Evolutionary conservation across 768 basidiomycete species (phyloP), one percentile per base, ranked within the genome.

Genomic region (Collybiopsis luxurians): DNA sequence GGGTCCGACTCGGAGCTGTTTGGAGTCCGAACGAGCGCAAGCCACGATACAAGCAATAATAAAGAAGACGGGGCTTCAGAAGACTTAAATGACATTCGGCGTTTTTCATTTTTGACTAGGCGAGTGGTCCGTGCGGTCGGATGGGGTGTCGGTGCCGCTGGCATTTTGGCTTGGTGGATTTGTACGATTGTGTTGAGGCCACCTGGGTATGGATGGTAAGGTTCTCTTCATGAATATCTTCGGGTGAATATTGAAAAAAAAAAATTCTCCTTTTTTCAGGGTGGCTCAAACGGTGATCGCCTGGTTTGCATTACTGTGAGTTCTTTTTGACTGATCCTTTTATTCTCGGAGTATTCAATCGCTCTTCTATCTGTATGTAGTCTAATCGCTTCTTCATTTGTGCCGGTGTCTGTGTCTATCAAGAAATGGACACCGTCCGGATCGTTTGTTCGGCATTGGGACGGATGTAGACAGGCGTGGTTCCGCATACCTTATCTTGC

Each of bases 161-260:
- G 77, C 53, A 79, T 84, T 58, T 69, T 84, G 43, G 82, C 73
- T 31, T 83, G 81, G 81, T 83, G 81, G 81, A 75, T 84, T 42
- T 78, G 77, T 34, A 61, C 81, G 13, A 80, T 73, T 2, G 60
- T 80, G 21, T 64, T 83, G 39, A 49, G 59, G 27, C 75, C 72
- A 12, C 83, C 81, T 9, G 78, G 83, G 30, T 77, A 72, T 61
- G 70, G 79, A 67, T 83, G 81, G 79, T 73, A 66, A 59, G 73
- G 59, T 31, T 48, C 50, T 48, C n/a, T 23, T 15, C 28, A 47
- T 7, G 46, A 4, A 4, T 5, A 13, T 30, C 11, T 12, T 23
- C 7, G 45, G 49, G 21, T 27, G 54, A 26, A 59, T 52, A 52
- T 61, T 26, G 28, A 46, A 19, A 9, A 47, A 49, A 50, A n/a